Conservation (phyloP, 2,329 filamentous ascomycete species). For the Penicillium sclerotiorum region DNA sequence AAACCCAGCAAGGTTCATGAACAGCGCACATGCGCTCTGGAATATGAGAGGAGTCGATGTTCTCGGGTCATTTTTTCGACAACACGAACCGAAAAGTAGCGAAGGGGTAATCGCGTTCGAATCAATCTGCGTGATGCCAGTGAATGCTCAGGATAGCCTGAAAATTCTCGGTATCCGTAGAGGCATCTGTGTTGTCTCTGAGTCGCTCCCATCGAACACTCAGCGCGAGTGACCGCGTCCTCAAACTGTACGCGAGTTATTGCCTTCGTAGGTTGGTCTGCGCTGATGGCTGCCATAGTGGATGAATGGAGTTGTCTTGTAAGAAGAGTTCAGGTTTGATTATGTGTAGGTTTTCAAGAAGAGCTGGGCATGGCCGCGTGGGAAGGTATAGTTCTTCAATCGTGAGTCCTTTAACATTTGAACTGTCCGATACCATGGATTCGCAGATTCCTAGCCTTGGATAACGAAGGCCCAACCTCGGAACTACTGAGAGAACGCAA, state of each 20-base stretch:
- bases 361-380: not conserved
- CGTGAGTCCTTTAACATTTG: too few relatives aligned
- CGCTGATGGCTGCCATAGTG: not conserved
- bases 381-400: too few relatives aligned
- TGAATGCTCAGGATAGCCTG: slow-evolving; percentile 9
- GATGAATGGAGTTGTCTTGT: not conserved
- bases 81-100: slow-evolving; percentile 13
- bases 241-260: not conserved
- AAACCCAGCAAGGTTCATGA: slow-evolving; percentile 7
- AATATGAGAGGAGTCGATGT: slow-evolving; percentile 9
- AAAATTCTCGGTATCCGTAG: slow-evolving; percentile 2
- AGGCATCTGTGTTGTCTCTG: slow-evolving; percentile 6
- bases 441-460: too few relatives aligned
- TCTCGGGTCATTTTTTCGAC: slow-evolving; percentile 7
- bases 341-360: not conserved
- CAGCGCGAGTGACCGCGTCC: not conserved
- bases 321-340: not conserved
- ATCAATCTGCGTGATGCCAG: slow-evolving; percentile 3
- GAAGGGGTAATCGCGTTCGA: slow-evolving; percentile 4
- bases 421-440: too few relatives aligned
- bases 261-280: not conserved
- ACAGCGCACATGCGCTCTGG: slow-evolving; percentile 8
- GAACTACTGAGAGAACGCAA: too few relatives aligned
- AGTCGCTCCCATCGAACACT: slow-evolving; percentile 9
- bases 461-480: too few relatives aligned